Percentiles rank a stretch among this genome's conserved stretches.
These are phyloP conservation scores for Pholiota microspora DNA, from an alignment of 768 basidiomycete genomes.

Conservation along the genomic window DNA sequence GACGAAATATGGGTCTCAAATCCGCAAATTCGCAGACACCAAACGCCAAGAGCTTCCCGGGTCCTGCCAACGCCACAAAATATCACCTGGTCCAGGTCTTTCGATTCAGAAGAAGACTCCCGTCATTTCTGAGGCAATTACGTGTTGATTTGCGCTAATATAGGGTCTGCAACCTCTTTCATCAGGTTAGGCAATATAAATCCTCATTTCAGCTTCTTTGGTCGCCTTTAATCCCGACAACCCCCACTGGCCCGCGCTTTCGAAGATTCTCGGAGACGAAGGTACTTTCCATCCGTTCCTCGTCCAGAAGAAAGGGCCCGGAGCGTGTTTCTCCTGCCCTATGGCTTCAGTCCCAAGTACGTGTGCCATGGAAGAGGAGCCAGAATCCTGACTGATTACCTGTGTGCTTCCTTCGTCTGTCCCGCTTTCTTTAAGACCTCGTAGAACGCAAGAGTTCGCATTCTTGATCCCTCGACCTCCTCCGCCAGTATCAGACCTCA, in stretches of 20 bases:
- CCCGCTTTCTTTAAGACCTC: conserved; percentile 25
- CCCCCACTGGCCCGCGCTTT: conserved; percentile 19
- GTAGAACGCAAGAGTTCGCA: conserved; percentile 1
- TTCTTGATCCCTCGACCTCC: conserved; percentile 14
- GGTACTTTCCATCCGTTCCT: conserved; percentile 21
- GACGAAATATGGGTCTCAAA: too few species aligned
- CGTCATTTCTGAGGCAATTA: conserved; percentile 17
- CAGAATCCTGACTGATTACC: conserved; percentile 23
- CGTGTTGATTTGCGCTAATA: conserved; percentile 24
- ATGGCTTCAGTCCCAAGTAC: conserved; percentile 20
- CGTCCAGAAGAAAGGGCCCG: conserved; percentile 21
- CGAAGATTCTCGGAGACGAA: conserved; percentile 22
- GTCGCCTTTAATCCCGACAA: conserved; percentile 23
- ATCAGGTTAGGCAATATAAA: conserved; percentile 16
- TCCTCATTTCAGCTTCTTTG: conserved; percentile 16
- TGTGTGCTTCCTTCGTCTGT: conserved; percentile 19
- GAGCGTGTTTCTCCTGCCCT: conserved; percentile 21
- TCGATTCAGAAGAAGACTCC: conserved; percentile 20
- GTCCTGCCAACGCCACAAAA: too few species aligned
- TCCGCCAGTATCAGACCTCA: conserved; percentile 7
- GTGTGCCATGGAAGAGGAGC: conserved; percentile 20
- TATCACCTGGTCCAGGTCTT: conserved; percentile 9
- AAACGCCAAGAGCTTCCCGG: too few species aligned
- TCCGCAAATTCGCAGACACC: too few species aligned
- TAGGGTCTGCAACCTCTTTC: too few species aligned